These are phyloP conservation scores for Venturia effusa DNA, from an alignment of 2,329 filamentous ascomycete genomes.

Conservation along the genomic window DNA sequence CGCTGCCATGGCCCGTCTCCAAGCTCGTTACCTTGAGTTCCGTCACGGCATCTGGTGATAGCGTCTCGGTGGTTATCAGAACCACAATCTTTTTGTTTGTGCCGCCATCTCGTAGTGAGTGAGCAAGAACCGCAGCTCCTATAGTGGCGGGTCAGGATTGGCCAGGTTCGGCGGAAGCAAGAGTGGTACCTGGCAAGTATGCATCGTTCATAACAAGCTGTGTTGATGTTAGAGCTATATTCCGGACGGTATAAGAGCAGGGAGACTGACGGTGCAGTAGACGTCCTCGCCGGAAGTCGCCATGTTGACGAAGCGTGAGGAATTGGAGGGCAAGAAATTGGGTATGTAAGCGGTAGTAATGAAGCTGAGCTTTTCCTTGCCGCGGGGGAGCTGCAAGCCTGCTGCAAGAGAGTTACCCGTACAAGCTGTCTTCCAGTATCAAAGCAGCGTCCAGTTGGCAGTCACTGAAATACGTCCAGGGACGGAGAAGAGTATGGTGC, in stretches of 20 bases:
- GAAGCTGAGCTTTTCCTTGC: neutral
- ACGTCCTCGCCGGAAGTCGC: constrained; percentile 40
- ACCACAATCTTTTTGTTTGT: constrained; percentile 77
- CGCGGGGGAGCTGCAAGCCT: neutral
- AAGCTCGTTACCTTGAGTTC: constrained; percentile 59
- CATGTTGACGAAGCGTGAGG: constrained; percentile 1
- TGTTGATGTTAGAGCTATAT: constrained; percentile 9
- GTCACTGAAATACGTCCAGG: neutral
- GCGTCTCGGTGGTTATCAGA: constrained; percentile 68
- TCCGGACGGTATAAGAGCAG: constrained; percentile 9
- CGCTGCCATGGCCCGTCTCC: neutral
- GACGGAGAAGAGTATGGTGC: neutral
- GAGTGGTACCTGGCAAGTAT: constrained; percentile 72
- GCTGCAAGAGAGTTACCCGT: neutral
- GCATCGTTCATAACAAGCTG: constrained; percentile 79
- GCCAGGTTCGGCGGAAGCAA: neutral
- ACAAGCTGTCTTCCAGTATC: neutral
- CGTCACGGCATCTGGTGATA: constrained; percentile 63
- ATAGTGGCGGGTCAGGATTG: constrained; percentile 14
- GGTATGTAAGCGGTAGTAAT: too few species aligned
- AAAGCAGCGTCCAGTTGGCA: neutral
- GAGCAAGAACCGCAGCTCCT: constrained; percentile 89
- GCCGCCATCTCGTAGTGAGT: constrained; percentile 85
- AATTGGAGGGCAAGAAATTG: neutral
- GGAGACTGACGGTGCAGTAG: constrained; percentile 50